These are phyloP conservation scores for Globisporangium viniferum DNA, from an alignment of 352 stramenopile species.

Conservation along the genomic window DNA sequence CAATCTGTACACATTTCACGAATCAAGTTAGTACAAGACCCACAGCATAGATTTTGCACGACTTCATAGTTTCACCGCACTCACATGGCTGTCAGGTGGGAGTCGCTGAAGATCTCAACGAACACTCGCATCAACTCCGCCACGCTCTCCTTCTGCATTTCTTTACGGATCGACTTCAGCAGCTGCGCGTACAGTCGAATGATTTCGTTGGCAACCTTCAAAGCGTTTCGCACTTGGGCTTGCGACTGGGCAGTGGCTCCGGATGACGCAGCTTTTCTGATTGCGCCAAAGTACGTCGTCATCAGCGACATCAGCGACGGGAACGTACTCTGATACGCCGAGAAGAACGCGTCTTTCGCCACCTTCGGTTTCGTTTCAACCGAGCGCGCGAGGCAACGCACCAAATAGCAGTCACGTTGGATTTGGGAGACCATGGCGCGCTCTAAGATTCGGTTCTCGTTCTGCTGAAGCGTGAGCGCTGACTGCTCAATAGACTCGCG, in stretches of 20 bases:
- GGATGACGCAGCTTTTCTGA: slow-evolving; percentile 44
- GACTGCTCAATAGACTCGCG: slow-evolving; percentile 67
- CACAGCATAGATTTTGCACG: not conserved
- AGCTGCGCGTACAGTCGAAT: slow-evolving; percentile 72
- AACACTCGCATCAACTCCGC: slow-evolving; percentile 72
- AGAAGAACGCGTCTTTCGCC: slow-evolving; percentile 70
- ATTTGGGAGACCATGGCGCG: slow-evolving; percentile 62
- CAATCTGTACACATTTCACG: slow-evolving; percentile 32
- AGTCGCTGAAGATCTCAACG: slow-evolving; percentile 76
- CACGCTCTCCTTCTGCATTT: slow-evolving; percentile 77
- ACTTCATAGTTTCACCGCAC: slow-evolving; percentile 10
- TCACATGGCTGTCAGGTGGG: slow-evolving; percentile 68
- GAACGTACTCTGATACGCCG: slow-evolving; percentile 55
- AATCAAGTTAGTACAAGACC: not conserved
- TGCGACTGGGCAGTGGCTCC: slow-evolving; percentile 25
- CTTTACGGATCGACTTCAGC: slow-evolving; percentile 78
- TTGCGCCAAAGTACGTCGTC: slow-evolving; percentile 63
- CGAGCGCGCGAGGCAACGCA: slow-evolving; percentile 60
- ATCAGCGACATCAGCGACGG: slow-evolving; percentile 58
- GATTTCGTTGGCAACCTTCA: slow-evolving; percentile 81
- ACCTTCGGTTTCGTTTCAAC: slow-evolving; percentile 77
- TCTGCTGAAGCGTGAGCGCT: slow-evolving; percentile 66
- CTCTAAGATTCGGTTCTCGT: slow-evolving; percentile 65
- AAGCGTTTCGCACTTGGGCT: slow-evolving; percentile 50
- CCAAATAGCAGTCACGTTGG: slow-evolving; percentile 65